Conservation (phyloP, 169 alveolate genomes). For the Ichthyophthirius multifiliis region DNA sequence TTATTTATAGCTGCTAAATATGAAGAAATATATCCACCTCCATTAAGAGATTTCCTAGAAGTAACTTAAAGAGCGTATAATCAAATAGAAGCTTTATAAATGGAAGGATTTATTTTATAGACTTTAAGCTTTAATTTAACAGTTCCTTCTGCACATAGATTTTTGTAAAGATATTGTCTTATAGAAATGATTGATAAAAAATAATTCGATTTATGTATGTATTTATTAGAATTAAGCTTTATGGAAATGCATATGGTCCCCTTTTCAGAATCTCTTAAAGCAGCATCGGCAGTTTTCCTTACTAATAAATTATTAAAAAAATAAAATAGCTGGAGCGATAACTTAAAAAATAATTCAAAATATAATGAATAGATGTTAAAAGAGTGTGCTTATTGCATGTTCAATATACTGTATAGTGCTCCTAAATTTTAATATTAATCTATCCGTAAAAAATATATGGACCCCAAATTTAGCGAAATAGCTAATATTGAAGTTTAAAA, state of each 20-base stretch:
- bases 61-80: constrained; percentile 62
- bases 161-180: constrained; percentile 49
- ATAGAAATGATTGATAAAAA: constrained; percentile 27
- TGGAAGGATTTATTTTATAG: constrained; percentile 58
- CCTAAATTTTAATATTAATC: too few relatives aligned
- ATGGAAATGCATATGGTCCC: constrained; percentile 57
- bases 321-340: constrained; percentile 31
- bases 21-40: constrained; percentile 7
- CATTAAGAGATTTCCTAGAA: constrained; percentile 22
- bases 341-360: not conserved
- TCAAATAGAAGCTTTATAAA: constrained; percentile 43
- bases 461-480: too few relatives aligned
- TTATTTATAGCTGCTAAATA: not conserved
- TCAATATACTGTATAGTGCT: too few relatives aligned
- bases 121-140: constrained; percentile 51
- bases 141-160: constrained; percentile 55
- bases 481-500: too few relatives aligned
- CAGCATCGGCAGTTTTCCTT: constrained; percentile 66
- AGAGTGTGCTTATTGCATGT: constrained; percentile 24
- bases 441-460: too few relatives aligned
- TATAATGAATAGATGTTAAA: constrained; percentile 26
- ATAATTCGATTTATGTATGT: constrained; percentile 41
- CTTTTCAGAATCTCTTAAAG: constrained; percentile 55
- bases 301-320: constrained; percentile 51
- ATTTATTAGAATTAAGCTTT: constrained; percentile 55